A percentile compares a stretch with the other conserved stretches of the same genome.
Conservation (phyloP, 2,329 filamentous ascomycete species). For the Cladosporium colombiae region DNA sequence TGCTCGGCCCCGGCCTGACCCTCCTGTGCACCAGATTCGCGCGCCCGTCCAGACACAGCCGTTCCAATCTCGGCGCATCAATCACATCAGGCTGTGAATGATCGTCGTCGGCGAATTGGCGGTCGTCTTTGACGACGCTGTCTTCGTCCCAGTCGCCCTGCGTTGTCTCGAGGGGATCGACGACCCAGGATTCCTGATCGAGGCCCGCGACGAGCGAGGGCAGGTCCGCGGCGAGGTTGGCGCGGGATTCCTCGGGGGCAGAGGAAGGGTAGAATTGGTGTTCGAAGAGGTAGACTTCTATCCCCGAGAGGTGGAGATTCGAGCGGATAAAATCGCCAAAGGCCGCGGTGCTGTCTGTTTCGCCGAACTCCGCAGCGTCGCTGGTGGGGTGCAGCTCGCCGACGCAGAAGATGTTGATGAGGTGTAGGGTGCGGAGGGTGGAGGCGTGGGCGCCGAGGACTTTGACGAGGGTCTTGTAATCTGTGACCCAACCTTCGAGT, state of each 20-base stretch:
- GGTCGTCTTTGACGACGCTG: constrained; percentile 2
- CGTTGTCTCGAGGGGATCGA: constrained; percentile 11
- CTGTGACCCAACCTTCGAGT: constrained; percentile 16
- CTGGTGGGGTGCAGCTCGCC: not conserved
- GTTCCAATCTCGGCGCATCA: constrained; percentile 7
- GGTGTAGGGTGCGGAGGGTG: constrained; percentile 13
- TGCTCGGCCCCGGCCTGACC: constrained; percentile 4
- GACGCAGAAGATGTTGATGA: constrained; percentile 17
- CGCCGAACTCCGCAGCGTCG: constrained; percentile 1
- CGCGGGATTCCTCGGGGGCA: not conserved
- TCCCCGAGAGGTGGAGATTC: constrained; percentile 7
- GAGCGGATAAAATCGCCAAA: constrained; percentile 10
- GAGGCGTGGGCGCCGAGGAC: constrained; percentile 11
- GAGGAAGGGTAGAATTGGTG: constrained; percentile 10
- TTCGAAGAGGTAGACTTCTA: constrained; percentile 17
- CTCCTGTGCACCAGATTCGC: constrained; percentile 15
- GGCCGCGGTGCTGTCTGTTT: constrained; percentile 1
- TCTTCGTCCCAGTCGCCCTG: constrained; percentile 17
- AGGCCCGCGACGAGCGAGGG: not conserved
- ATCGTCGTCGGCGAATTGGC: constrained; percentile 11
- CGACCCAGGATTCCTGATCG: constrained; percentile 7
- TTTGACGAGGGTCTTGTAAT: constrained; percentile 2
- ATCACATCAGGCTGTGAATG: not conserved
- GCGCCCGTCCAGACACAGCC: constrained; percentile 7
- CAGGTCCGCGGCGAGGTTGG: not conserved